Evolutionary conservation across 345 rosid genomes (phyloP), one percentile per base, ranked within the genome.

Genomic region (Salix exigua): DNA sequence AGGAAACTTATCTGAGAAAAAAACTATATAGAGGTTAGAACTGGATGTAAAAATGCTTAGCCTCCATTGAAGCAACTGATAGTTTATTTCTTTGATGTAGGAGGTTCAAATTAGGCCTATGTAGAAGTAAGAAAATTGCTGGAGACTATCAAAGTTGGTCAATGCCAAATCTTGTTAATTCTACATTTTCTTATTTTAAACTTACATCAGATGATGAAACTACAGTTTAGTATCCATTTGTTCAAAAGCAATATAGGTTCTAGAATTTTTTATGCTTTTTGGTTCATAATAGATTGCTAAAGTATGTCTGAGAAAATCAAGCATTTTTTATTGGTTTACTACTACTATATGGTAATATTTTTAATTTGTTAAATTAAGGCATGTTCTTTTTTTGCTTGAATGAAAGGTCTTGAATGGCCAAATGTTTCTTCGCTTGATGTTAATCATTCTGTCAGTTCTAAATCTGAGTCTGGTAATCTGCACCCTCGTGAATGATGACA

Each of bases 131-230:
- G 12, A 58, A 35, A 67, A 46, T 7, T 50, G 33, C 55, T 70
- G 53, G 50, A 38, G 75, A 37, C 37, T 14, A 73, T 73, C 16
- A 14, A 21, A 38, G 17, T 61, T 17, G 21, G 42, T 60, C 46
- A 61, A 73, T 38, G 53, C 66, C 61, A 51, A 62, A 62, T 73
- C 55, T 53, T 72, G 21, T 60, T 60, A 25, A 40, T 23, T 65
- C 21, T 35, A 23, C 11, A 21, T 65, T n/a, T 65, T 67, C 70
- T 67, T 9, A 58, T n/a, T 11, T 50, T 14, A 44, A 38, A 72
- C 16, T 11, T 16, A 1, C 28, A 25, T 38, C 62, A 13, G 14
- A 60, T 14, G 28, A 33, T 11, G 42, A 31, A 71, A 30, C 64
- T 51, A 11, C 5, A 11, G 12, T n/a, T 70, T 48, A 46, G 25